Evolutionary conservation across 2,329 filamentous ascomycete species (phyloP).

Genomic region (Emydomyces testavorans): DNA sequence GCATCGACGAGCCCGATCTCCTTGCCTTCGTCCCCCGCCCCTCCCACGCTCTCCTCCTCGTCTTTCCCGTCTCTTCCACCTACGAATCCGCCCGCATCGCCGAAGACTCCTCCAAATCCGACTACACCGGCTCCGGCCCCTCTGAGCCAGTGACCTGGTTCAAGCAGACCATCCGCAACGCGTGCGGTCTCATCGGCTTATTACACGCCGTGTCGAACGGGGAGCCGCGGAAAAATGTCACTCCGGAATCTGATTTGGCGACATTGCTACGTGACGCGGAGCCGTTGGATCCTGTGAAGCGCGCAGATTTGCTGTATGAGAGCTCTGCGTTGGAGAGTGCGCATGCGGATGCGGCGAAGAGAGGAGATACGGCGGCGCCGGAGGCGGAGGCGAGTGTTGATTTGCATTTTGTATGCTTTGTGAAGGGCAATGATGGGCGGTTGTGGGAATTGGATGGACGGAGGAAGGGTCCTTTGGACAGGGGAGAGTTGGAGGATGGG

Average conservation of each 20-base stretch:
- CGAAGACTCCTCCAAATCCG: constrained; percentile 55
- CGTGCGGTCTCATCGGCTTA: constrained; percentile 81
- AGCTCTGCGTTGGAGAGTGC: constrained; percentile 64
- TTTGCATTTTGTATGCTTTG: constrained; percentile 91
- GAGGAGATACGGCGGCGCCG: constrained; percentile 70
- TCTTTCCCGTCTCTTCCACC: constrained; percentile 70
- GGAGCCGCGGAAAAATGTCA: constrained; percentile 51
- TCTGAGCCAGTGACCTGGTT: constrained; percentile 80
- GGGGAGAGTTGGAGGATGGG: constrained; percentile 46
- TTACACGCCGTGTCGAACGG: constrained; percentile 76
- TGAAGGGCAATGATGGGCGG: constrained; percentile 58
- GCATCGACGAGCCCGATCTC: constrained; percentile 71
- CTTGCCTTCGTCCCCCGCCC: constrained; percentile 81
- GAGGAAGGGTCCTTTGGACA: constrained; percentile 60
- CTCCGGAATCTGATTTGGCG: constrained; percentile 36
- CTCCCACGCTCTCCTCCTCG: constrained; percentile 75
- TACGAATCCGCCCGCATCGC: constrained; percentile 66
- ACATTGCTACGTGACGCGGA: constrained; percentile 58
- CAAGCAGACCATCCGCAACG: constrained; percentile 86
- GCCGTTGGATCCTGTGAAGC: constrained; percentile 52
- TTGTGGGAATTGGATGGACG: constrained; percentile 74
- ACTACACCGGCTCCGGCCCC: constrained; percentile 57
- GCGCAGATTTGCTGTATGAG: constrained; percentile 65
- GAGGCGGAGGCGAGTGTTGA: constrained; percentile 71
- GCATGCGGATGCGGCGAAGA: constrained; percentile 63